Evolutionary conservation across 2,329 filamentous ascomycete species (phyloP).

Genomic region (Penicillium sp.): DNA sequence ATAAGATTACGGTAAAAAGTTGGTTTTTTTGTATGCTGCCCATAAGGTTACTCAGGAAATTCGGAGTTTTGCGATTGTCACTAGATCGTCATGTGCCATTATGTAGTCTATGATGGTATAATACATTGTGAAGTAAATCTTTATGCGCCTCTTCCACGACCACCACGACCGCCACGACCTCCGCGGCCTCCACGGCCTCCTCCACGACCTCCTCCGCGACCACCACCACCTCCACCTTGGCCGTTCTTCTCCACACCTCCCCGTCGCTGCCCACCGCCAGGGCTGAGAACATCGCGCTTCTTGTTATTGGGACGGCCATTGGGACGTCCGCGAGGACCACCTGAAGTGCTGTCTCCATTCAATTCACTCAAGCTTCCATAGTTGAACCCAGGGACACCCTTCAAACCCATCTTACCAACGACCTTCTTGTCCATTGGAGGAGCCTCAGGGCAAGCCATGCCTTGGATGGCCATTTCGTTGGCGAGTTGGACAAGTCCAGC

Average conservation of each 20-base stretch:
- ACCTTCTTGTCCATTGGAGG: constrained; percentile 39
- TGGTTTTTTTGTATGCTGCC: not conserved
- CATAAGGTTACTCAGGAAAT: not conserved
- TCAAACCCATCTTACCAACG: constrained; percentile 42
- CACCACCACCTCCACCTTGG: not conserved
- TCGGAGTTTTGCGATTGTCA: not conserved
- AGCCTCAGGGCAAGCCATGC: constrained; percentile 39
- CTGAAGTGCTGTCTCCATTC: constrained; percentile 6
- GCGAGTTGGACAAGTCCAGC: constrained; percentile 36
- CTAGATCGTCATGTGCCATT: not conserved
- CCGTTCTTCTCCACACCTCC: constrained; percentile 6
- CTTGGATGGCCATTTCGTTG: constrained; percentile 38
- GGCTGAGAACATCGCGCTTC: constrained; percentile 3
- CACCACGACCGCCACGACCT: constrained; percentile 5
- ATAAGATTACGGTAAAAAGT: too few relatives aligned
- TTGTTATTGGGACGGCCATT: constrained; percentile 1
- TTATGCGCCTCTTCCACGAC: not conserved
- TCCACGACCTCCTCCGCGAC: constrained; percentile 3
- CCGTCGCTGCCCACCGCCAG: not conserved
- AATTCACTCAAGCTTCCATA: constrained; percentile 15
- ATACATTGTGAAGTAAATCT: not conserved
- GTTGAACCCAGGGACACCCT: constrained; percentile 38
- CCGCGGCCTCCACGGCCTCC: not conserved
- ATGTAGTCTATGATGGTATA: not conserved
- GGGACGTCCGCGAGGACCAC: not conserved